A percentile compares a stretch with the other conserved stretches of the same genome.
Conservation (phyloP, 2,329 filamentous ascomycete genomes). For the Arthrobotrys pseudoclavata region DNA sequence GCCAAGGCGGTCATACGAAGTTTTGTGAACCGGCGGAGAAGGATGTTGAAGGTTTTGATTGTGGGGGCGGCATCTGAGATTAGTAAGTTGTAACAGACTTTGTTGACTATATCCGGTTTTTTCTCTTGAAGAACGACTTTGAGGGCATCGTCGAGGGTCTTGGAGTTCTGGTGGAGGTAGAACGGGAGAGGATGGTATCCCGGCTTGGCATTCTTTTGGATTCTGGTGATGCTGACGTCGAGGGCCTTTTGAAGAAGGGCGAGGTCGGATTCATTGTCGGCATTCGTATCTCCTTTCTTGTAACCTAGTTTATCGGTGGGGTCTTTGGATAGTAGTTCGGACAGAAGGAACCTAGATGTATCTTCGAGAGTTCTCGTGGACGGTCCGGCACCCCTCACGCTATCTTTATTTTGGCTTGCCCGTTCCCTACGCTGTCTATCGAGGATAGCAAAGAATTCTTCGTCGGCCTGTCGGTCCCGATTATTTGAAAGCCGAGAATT, state of each 20-base stretch:
- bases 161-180: conserved; percentile 54
- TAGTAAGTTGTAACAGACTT: conserved; percentile 57
- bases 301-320: conserved; percentile 13
- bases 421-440: conserved; percentile 47
- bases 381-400: conserved; percentile 17
- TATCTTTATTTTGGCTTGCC: conserved; percentile 24
- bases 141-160: conserved; percentile 36
- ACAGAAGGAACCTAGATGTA: conserved; percentile 49
- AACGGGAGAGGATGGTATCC: conserved; percentile 50
- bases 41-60: conserved; percentile 52
- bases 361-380: conserved; percentile 38
- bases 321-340: conserved; percentile 33
- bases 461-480: conserved; percentile 39
- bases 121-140: conserved; percentile 17
- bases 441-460: conserved; percentile 50
- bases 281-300: conserved; percentile 23
- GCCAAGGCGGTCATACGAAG: conserved; percentile 50
- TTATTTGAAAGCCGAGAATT: conserved; percentile 12
- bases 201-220: conserved; percentile 37
- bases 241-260: conserved; percentile 37
- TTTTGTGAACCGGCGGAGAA: conserved; percentile 47
- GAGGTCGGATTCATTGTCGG: conserved; percentile 26
- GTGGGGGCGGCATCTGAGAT: conserved; percentile 54
- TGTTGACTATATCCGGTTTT: conserved; percentile 35
- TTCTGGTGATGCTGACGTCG: conserved; percentile 31